A percentile compares a stretch with the other conserved stretches of the same genome.
Conservation (phyloP, 805 yeast genomes). For the Kazachstania bromeliacearum region DNA sequence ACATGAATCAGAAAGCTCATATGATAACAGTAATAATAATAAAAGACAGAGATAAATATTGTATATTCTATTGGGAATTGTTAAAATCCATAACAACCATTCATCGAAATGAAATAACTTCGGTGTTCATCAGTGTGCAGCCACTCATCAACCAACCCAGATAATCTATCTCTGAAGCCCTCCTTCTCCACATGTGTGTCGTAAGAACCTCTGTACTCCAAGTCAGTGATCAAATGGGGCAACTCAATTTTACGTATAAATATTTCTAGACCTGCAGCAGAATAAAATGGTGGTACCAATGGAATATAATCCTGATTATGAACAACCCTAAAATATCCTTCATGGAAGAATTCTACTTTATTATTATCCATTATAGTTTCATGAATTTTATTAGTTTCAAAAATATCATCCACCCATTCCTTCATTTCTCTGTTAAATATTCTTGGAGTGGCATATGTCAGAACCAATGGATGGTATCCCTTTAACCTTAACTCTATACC, state of each 20-base stretch:
- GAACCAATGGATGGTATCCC: conserved; percentile 46
- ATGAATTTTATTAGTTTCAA: conserved; percentile 32
- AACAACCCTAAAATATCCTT: conserved; percentile 45
- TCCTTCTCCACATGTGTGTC: conserved; percentile 1
- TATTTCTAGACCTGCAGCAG: conserved; percentile 46
- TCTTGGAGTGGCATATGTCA: conserved; percentile 57
- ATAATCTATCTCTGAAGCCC: conserved; percentile 1
- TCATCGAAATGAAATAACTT: conserved; percentile 29
- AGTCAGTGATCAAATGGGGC: conserved; percentile 25
- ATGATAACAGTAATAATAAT: neutral
- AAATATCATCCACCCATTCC: conserved; percentile 42
- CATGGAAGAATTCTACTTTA: conserved; percentile 15
- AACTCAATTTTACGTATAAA: conserved; percentile 32
- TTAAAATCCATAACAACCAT: conserved; percentile 26
- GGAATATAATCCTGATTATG: conserved; percentile 56
- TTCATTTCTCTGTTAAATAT: conserved; percentile 47
- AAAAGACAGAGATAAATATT: conserved; percentile 2
- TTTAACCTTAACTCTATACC: conserved; percentile 51
- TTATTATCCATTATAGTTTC: conserved; percentile 15
- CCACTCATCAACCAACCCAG: conserved; percentile 10
- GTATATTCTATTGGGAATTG: neutral
- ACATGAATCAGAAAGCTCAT: conserved; percentile 1
- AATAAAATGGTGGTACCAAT: conserved; percentile 43
- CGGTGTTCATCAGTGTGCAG: conserved; percentile 32
- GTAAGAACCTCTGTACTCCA: conserved; percentile 19